Conservation (phyloP, 768 basidiomycete species). For the Phanerochaete carnosa region DNA sequence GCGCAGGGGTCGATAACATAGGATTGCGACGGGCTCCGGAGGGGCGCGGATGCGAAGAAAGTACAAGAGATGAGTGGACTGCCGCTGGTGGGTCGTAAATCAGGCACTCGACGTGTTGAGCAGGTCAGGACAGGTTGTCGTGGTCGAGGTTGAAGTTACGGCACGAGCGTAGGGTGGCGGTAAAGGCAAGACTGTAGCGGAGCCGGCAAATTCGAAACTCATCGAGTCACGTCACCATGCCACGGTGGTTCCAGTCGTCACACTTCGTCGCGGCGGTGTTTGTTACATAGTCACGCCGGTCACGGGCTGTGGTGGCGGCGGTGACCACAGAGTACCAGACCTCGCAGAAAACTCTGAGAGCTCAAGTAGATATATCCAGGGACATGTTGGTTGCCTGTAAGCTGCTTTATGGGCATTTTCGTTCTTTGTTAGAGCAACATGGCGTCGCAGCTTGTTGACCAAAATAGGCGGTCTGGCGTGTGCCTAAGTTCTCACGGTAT, state of each 20-base stretch:
- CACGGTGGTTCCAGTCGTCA: background rate
- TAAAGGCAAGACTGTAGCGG: constrained; percentile 6
- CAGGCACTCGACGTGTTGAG: background rate
- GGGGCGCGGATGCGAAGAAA: background rate
- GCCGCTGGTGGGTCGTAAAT: background rate
- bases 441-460: background rate
- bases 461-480: background rate
- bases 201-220: background rate
- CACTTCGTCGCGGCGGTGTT: background rate
- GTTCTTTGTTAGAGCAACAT: background rate
- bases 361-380: background rate
- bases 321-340: background rate
- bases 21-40: background rate
- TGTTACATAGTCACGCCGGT: background rate
- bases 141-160: background rate
- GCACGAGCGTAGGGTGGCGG: constrained; percentile 6
- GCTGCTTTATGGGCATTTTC: background rate
- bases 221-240: constrained; percentile 4
- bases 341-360: background rate
- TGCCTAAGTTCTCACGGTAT: constrained; percentile 9
- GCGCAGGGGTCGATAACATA: constrained; percentile 62
- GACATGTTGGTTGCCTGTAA: background rate
- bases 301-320: background rate
- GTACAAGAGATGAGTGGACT: background rate
- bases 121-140: constrained; percentile 6